Percentiles rank a stretch among this genome's conserved stretches.
phyloP scores from a whole-genome alignment of 257 asterid genomes.

The Capsicum rhomboideum region DNA sequence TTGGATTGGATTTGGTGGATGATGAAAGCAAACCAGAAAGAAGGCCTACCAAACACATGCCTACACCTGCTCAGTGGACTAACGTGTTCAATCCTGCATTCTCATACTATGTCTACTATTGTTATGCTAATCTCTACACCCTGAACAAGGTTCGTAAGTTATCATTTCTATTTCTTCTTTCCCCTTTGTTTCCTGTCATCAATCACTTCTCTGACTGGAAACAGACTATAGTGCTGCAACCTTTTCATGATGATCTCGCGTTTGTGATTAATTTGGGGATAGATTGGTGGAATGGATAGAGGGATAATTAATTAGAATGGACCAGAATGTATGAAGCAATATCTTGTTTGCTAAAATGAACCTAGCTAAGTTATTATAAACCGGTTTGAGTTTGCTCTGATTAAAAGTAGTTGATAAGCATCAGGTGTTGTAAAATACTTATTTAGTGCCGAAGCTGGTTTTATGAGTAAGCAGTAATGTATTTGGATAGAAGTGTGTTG shows the following conservation, averaged over 20 bases:
- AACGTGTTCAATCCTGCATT: constrained; percentile 88
- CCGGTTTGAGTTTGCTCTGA: background rate
- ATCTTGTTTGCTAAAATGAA: background rate
- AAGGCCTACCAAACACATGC: constrained; percentile 99
- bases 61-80: constrained; percentile 93
- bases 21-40: constrained; percentile 99
- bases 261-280: background rate
- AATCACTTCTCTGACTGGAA: background rate
- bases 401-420: background rate
- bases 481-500: background rate
- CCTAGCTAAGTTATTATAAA: background rate
- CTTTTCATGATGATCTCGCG: background rate
- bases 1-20: constrained; percentile 97
- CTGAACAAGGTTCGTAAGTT: constrained; percentile 63
- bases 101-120: constrained; percentile 90
- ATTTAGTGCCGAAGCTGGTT: background rate
- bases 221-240: background rate
- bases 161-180: background rate
- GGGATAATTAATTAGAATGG: background rate
- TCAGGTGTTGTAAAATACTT: background rate
- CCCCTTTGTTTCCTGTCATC: background rate
- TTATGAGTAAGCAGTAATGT: background rate
- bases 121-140: constrained; percentile 96
- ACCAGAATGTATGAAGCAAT: background rate
- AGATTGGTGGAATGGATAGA: background rate